A percentile compares a stretch with the other conserved stretches of the same genome.
Conservation (phyloP, 2,329 filamentous ascomycete genomes). For the Hypoxylon sp. region DNA sequence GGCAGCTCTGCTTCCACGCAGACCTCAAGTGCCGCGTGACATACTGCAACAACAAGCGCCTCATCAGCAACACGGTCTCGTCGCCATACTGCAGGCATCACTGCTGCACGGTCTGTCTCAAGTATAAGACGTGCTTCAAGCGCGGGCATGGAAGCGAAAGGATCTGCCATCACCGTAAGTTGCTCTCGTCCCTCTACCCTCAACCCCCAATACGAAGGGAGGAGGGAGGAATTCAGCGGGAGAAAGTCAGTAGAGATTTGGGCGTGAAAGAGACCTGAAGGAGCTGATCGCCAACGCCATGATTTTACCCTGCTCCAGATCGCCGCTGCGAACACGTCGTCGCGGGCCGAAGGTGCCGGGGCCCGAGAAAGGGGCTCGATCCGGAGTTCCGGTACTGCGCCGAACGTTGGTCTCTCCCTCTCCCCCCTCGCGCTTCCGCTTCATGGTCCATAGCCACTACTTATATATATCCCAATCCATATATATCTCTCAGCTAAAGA, state of each 20-base stretch:
- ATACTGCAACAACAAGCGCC: constrained; percentile 31
- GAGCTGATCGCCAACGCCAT: background rate
- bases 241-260: background rate
- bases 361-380: constrained; percentile 24
- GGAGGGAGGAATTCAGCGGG: background rate
- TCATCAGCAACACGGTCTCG: constrained; percentile 11
- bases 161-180: constrained; percentile 38
- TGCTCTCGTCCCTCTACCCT: background rate
- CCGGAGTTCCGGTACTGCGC: constrained; percentile 28
- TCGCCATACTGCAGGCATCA: constrained; percentile 35
- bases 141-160: constrained; percentile 37
- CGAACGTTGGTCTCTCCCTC: constrained; percentile 34
- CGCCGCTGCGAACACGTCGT: constrained; percentile 27
- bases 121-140: constrained; percentile 18
- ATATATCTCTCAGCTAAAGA: background rate
- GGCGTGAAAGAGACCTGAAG: background rate
- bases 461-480: too few species aligned
- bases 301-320: constrained; percentile 19
- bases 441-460: too few species aligned
- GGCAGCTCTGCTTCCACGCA: constrained; percentile 40
- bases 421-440: background rate
- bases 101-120: constrained; percentile 24
- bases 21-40: constrained; percentile 35
- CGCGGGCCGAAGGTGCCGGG: constrained; percentile 15
- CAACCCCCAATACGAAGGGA: background rate